phyloP scores from a whole-genome alignment of 805 yeast species.

The Wilhelminamyces savonicus region DNA sequence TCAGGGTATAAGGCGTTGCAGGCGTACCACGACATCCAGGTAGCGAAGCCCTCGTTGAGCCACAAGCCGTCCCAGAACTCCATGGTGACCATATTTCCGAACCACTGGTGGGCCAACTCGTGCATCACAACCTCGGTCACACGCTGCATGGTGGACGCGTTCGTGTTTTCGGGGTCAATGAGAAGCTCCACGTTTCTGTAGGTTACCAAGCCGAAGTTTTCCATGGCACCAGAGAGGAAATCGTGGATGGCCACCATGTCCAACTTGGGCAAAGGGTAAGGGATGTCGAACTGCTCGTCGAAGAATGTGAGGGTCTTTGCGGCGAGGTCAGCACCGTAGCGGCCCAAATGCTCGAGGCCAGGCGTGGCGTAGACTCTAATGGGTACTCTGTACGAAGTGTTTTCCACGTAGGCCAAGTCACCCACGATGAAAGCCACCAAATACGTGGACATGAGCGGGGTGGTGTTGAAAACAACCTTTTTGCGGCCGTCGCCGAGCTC shows the following conservation, averaged over 20 bases:
- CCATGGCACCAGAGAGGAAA: conserved; percentile 87
- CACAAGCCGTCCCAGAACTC: conserved; percentile 90
- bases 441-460: conserved; percentile 82
- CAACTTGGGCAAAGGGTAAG: conserved; percentile 74
- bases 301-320: conserved; percentile 71
- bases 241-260: conserved; percentile 81
- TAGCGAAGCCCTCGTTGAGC: conserved; percentile 86
- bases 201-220: conserved; percentile 76
- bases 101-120: conserved; percentile 91
- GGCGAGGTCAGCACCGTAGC: conserved; percentile 67
- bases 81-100: conserved; percentile 86
- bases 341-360: conserved; percentile 66
- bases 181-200: conserved; percentile 72
- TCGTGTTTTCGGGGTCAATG: conserved; percentile 65
- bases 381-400: conserved; percentile 60
- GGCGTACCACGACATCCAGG: conserved; percentile 88
- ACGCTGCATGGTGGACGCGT: conserved; percentile 57
- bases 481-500: conserved; percentile 39
- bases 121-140: conserved; percentile 85
- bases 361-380: conserved; percentile 78
- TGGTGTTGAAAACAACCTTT: conserved; percentile 59
- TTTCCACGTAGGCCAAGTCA: conserved; percentile 69
- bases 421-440: conserved; percentile 80
- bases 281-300: conserved; percentile 65
- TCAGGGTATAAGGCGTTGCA: conserved; percentile 72